Evolutionary conservation across 495 filamentous ascomycete genomes (phyloP), one percentile per base, ranked within the genome.

Genomic region (Glarea lozoyensis): DNA sequence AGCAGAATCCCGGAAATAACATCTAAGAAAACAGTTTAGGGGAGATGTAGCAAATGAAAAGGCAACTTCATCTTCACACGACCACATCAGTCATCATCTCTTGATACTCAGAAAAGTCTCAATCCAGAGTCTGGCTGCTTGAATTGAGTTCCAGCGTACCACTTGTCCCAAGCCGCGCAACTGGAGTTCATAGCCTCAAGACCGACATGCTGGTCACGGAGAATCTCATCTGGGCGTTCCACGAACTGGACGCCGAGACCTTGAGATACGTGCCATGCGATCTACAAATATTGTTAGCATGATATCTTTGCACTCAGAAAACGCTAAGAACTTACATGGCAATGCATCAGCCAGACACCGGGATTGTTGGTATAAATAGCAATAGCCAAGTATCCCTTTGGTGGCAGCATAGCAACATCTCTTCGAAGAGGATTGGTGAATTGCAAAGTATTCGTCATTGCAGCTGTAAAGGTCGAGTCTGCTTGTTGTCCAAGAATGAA

Each of bases 381-480:
- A 12, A 78, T 58, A 17, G 72, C 49, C 30, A 68, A 40, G 60
- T 64, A 62, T 1, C 67, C 73, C 35, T 40, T 45, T 3, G 49
- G 58, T 0, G 67, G 66, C 2, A 82, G 48, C 46, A 76, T 60
- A 3, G 74, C 75, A 21, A 50, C 47, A 20, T 84, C 81, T 10
- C 80, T 61, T 1, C 79, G 65, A 4, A 72, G 66, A 1, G 79
- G 75, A 46, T 66, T 73, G 19, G 40, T 32, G 27, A 62, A 58
- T 11, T 64, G 64, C 23, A 73, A 47, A 15, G 46, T 58, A 5
- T 43, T 21, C 10, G 44, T 39, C 1, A 47, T 42, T 42, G 51
- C 47, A 27, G 13, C 12, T 24, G 24, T n/a, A n/a, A n/a, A n/a
- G n/a, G n/a, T n/a, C n/a, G n/a, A n/a, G 11, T 12, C 7, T 16